phyloP scores from a whole-genome alignment of 345 rosid species.

The Bruguiera sexangula region DNA sequence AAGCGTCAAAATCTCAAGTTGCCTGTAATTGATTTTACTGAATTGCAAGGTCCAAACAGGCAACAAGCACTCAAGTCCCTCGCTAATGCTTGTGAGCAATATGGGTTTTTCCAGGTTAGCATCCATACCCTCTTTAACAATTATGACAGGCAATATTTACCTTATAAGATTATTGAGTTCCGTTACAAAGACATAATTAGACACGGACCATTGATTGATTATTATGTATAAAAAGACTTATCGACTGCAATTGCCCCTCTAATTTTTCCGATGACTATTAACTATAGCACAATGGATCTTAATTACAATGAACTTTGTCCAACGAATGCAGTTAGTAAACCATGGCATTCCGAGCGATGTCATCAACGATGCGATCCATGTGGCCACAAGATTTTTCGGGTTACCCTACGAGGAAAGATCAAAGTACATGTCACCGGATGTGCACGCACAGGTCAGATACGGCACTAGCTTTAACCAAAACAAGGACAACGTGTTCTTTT shows the following conservation, averaged over 20 bases:
- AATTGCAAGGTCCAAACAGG: slow-evolving; percentile 56
- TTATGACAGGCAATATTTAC: too few relatives aligned
- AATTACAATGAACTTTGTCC: background rate
- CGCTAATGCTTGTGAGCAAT: slow-evolving; percentile 57
- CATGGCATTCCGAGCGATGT: slow-evolving; percentile 62
- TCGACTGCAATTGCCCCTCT: too few relatives aligned
- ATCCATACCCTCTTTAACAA: too few relatives aligned
- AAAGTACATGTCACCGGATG: slow-evolving; percentile 71
- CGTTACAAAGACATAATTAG: too few relatives aligned
- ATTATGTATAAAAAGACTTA: too few relatives aligned
- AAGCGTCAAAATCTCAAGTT: slow-evolving; percentile 41
- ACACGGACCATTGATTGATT: too few relatives aligned
- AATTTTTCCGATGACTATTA: background rate
- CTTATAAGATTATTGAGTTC: too few relatives aligned
- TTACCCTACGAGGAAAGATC: slow-evolving; percentile 71
- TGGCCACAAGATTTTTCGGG: slow-evolving; percentile 61
- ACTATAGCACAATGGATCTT: background rate
- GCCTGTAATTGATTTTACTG: slow-evolving; percentile 70
- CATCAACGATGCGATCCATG: slow-evolving; percentile 55
- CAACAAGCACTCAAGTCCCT: slow-evolving; percentile 46
- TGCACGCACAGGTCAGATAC: slow-evolving; percentile 64
- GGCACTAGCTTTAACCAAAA: slow-evolving; percentile 92
- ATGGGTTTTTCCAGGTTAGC: slow-evolving; percentile 78
- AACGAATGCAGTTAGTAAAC: slow-evolving; percentile 57
- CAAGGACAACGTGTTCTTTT: slow-evolving; percentile 74